Conservation (phyloP, 495 filamentous ascomycete genomes). For the Pyrenopolyporus hunteri region DNA sequence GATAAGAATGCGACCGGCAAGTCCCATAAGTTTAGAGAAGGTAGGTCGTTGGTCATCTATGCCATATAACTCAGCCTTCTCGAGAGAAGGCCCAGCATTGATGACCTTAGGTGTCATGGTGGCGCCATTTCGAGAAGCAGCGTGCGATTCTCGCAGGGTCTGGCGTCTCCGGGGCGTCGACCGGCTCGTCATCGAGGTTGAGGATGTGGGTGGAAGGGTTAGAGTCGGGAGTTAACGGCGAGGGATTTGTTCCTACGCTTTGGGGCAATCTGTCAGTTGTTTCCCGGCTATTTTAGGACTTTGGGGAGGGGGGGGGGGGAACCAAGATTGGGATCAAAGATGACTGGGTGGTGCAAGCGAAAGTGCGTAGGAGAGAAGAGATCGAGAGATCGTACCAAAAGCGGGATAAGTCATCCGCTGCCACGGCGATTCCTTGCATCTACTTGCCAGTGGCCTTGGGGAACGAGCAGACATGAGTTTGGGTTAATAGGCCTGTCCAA, state of each 20-base stretch:
- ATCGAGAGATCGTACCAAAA: conserved; percentile 18
- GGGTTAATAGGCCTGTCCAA: neutral
- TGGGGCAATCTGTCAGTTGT: conserved; percentile 23
- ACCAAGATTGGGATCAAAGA: too few relatives aligned
- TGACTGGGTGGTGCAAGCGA: neutral
- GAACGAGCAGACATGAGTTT: conserved; percentile 21
- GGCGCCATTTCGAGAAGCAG: conserved; percentile 39
- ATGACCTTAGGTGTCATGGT: conserved; percentile 51
- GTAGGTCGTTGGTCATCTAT: conserved; percentile 61
- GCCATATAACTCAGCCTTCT: conserved; percentile 62
- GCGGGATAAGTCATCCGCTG: conserved; percentile 33
- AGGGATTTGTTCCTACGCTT: conserved; percentile 8
- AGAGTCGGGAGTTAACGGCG: conserved; percentile 14
- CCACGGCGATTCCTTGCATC: conserved; percentile 28
- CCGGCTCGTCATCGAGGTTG: conserved; percentile 42
- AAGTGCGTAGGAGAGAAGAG: too few relatives aligned
- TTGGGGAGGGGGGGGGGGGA: too few relatives aligned
- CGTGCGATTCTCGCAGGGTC: conserved; percentile 44
- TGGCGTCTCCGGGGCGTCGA: conserved; percentile 43
- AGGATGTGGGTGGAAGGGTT: conserved; percentile 4
- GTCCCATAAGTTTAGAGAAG: conserved; percentile 59
- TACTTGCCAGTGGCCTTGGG: conserved; percentile 16
- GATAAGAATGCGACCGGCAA: conserved; percentile 61
- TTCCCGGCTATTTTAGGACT: conserved; percentile 27
- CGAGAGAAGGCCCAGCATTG: conserved; percentile 60